Evolutionary conservation across 176 grass and related monocot genomes (phyloP).

Genomic region (Lolium rigidum): DNA sequence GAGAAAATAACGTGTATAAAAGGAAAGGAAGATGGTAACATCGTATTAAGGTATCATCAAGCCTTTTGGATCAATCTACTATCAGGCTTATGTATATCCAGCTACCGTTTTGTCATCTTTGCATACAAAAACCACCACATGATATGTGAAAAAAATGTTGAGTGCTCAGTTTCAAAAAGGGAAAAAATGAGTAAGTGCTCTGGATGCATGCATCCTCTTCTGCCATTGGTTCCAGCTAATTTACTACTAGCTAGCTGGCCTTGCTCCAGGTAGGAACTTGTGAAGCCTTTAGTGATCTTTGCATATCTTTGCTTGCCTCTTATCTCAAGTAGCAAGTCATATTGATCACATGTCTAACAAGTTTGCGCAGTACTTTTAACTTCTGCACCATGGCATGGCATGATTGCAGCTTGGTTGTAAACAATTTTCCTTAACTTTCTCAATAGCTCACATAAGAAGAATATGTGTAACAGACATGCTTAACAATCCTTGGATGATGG

Average conservation of each 20-base stretch:
- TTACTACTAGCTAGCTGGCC: constrained; percentile 18
- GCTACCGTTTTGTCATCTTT: background rate
- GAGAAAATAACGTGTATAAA: background rate
- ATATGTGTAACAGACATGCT: background rate
- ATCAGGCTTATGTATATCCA: background rate
- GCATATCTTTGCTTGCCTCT: constrained; percentile 25
- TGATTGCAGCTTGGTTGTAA: constrained; percentile 17
- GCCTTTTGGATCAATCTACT: background rate
- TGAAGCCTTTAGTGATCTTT: constrained; percentile 19
- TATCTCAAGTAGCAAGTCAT: background rate
- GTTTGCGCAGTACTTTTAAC: constrained; percentile 26
- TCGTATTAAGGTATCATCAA: background rate
- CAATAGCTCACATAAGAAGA: constrained; percentile 19
- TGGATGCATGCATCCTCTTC: background rate
- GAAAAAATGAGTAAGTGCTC: background rate
- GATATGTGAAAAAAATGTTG: background rate
- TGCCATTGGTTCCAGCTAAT: constrained; percentile 22
- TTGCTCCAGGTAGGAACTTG: constrained; percentile 25
- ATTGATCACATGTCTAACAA: constrained; percentile 25
- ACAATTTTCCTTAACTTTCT: constrained; percentile 6
- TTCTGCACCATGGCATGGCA: background rate
- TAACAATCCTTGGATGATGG: background rate
- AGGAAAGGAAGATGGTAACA: background rate
- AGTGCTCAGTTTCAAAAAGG: background rate
- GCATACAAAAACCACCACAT: background rate